Base-by-base conservation (phyloP, 164 flowering plant species). In the Stephania cephalantha region DNA sequence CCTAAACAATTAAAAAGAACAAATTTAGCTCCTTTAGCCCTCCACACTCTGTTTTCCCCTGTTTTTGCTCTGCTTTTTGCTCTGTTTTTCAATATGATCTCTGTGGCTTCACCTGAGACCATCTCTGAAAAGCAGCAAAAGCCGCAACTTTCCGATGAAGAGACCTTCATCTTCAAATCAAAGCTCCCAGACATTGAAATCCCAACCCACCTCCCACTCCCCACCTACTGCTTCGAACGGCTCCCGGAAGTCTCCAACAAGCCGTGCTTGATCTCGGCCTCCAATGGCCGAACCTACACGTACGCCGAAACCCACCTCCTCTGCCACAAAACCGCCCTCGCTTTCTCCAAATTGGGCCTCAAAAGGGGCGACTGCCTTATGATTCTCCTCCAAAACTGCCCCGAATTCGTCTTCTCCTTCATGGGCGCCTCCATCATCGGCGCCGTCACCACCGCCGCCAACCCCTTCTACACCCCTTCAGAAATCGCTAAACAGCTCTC, bases 391-490 rank as follows among this genome's bases (percentile, higher is more conserved):
- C 97, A 82, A 6, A 93, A 93, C 85, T 84, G 80, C 72, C 77
- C 89, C 0, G 96, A 93, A 74, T 93, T 93, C 74, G 86, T 82
- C 58, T 84, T 93, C 83, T 65, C 93, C n/a, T 91, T 93, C 84
- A 63, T 93, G 69, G 96, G 85, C 0, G 90, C 94, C 17, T 89
- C 94, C 77, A 84, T 88, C 84, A 71, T 88, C 69, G 97, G 97
- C 1, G 97, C 94, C 10, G 69, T 87, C n/a, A 71, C 87, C 64
- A 91, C 97, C 71, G 80, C 93, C 3, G 93, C 89, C 22, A 93
- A 91, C 71, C 96, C 97, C 0, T 88, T 85, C 82, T 90, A 79
- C 85, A 93, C 96, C 0, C 22, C 88, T 7, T 52, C 87, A 0
- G 96, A 93, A 73, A 81, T 90, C 50, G 81, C 72, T 77, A 91